phyloP scores from a whole-genome alignment of 331 rosid species.

The Stylosanthes scabra region DNA sequence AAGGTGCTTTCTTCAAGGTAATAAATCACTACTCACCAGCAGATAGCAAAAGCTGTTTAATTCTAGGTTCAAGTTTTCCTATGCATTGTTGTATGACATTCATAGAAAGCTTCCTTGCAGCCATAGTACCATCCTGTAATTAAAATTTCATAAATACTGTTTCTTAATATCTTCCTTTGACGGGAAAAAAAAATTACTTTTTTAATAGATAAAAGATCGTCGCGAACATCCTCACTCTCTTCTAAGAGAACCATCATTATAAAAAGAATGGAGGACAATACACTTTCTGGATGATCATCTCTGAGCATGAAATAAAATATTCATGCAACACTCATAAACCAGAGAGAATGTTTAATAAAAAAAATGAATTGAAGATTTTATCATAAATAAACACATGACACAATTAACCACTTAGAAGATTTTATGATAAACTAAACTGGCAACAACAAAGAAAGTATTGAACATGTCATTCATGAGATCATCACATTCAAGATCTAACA shows the following conservation, averaged over 20 bases:
- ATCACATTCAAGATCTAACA: constrained; percentile 98
- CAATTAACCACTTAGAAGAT: constrained; percentile 13
- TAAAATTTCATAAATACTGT: constrained; percentile 40
- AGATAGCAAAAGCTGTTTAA: constrained; percentile 87
- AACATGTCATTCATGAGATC: constrained; percentile 93
- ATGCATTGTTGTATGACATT: constrained; percentile 83
- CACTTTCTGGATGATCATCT: constrained; percentile 96
- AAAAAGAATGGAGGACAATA: constrained; percentile 89
- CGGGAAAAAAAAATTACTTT: constrained; percentile 53
- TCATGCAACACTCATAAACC: constrained; percentile 24
- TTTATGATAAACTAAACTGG: constrained; percentile 67
- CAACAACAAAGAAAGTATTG: constrained; percentile 81
- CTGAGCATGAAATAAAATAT: constrained; percentile 59
- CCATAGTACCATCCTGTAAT: constrained; percentile 78
- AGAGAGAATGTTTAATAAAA: background rate
- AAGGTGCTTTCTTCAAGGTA: constrained; percentile 19
- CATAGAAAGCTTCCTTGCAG: constrained; percentile 97
- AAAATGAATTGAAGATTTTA: constrained; percentile 12
- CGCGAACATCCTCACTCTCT: constrained; percentile 93
- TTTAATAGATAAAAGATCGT: constrained; percentile 68
- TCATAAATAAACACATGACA: constrained; percentile 21
- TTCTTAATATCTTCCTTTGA: constrained; percentile 34
- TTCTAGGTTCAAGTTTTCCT: constrained; percentile 89
- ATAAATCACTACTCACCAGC: constrained; percentile 67
- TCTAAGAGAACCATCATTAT: constrained; percentile 91